Evolutionary conservation across 345 rosid species (phyloP).

Genomic region (Citrus inodora): DNA sequence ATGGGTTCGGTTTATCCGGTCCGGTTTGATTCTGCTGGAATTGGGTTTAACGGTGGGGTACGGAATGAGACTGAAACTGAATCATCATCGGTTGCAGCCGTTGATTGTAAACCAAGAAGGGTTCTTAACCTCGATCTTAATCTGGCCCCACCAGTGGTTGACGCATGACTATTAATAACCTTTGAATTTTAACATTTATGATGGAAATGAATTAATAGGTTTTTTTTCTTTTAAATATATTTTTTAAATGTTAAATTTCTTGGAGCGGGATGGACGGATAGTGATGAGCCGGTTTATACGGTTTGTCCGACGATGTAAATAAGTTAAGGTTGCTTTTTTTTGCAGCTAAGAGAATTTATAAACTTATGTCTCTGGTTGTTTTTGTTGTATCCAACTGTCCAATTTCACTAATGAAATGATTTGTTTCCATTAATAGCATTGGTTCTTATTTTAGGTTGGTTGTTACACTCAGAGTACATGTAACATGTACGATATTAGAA

Average conservation of each 20-base stretch:
- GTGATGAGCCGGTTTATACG: neutral
- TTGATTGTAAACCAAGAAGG: slow-evolving; percentile 32
- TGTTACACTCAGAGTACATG: neutral
- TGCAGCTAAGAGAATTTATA: neutral
- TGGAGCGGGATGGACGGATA: neutral
- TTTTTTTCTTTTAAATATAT: neutral
- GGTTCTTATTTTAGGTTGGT: neutral
- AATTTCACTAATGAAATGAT: neutral
- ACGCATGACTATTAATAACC: slow-evolving; percentile 34
- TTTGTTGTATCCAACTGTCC: slow-evolving; percentile 8
- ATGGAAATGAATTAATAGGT: neutral
- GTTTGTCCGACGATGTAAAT: slow-evolving; percentile 2
- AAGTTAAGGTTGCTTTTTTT: neutral
- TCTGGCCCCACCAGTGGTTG: slow-evolving; percentile 57
- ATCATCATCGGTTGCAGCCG: slow-evolving; percentile 28
- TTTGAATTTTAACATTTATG: neutral
- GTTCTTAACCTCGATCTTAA: slow-evolving; percentile 59
- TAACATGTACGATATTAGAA: no score
- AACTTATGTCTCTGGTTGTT: neutral
- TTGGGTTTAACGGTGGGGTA: slow-evolving; percentile 14
- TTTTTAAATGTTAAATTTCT: slow-evolving; percentile 1
- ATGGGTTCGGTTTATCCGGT: slow-evolving; percentile 42
- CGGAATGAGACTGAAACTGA: slow-evolving; percentile 48
- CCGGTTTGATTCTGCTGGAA: slow-evolving; percentile 37
- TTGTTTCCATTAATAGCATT: neutral